Base-by-base conservation (phyloP, 2,329 filamentous ascomycete genomes). In the Cercospora citrullina region DNA sequence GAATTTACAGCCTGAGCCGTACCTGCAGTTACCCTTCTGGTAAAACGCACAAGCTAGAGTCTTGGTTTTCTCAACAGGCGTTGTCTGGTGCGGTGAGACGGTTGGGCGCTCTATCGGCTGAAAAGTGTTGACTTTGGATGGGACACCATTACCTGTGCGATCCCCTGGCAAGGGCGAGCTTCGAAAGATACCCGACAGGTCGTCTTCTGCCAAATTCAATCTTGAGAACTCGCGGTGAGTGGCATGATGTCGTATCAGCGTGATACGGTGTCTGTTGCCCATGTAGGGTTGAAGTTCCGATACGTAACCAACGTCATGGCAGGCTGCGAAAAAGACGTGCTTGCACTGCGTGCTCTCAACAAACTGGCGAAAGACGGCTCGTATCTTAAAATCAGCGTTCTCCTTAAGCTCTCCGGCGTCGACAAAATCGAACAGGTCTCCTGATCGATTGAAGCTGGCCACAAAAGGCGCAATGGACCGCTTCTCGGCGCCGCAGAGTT, bases 311-410 rank as follows among this genome's bases (percentile, higher is more conserved):
- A 81, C 81, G 71, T 90, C 86, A 71, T 89, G 87, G 72, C 87
- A 90, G 45, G 84, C 87, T 5, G 87, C 88, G 66, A 89, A 87
- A 73, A 86, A 87, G 39, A 90, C 87, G 74, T 89, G 87, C 71
- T 86, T 87, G 79, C 88, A 90, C 73, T 89, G 86, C 3, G 82
- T 78, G 71, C 86, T 87, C 57, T 88, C 84, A 36, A 82, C 83
- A 68, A 87, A 88, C 1, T 88, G 79, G 5, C 81, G 79, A 74
- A 82, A 80, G 66, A 78, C 68, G 71, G 80, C 86, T 74, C 86
- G 82, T 64, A 90, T 82, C 75, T 90, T 90, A 74, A 85, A 86
- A 72, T 86, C 85, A 30, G 85, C 85, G 31, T 85, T 85, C 71
- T 87, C 86, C 72, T 89, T 88, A 39, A 86, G 82, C 69, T 87